A percentile compares a stretch with the other conserved stretches of the same genome.
phyloP scores from a whole-genome alignment of 441 rosid genomes.

The Isatis lusitanica region DNA sequence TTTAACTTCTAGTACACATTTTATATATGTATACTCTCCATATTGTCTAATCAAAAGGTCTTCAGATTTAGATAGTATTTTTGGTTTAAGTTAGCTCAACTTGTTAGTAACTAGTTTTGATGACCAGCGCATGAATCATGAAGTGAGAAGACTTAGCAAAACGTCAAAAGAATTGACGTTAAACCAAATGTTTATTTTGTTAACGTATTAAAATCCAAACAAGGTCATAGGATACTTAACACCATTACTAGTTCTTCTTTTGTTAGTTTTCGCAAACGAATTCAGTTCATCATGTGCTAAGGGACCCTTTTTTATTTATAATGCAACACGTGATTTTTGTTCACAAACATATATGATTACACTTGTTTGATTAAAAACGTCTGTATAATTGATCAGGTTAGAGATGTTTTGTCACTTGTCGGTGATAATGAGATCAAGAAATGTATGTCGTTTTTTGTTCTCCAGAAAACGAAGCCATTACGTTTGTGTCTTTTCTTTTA shows the following conservation, averaged over 20 bases:
- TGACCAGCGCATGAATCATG: background rate
- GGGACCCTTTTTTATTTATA: background rate
- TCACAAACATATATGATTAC: background rate
- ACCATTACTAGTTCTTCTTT: background rate
- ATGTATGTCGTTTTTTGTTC: slow-evolving; percentile 27
- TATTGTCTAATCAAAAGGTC: background rate
- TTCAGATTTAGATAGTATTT: background rate
- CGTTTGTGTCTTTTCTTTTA: slow-evolving; percentile 25
- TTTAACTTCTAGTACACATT: background rate
- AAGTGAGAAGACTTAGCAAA: slow-evolving; percentile 10
- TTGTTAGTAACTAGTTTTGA: background rate
- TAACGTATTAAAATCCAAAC: background rate
- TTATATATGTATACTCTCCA: background rate
- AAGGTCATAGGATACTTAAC: background rate
- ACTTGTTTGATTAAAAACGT: background rate
- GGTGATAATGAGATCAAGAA: slow-evolving; percentile 26
- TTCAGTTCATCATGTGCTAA: background rate
- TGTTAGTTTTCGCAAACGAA: background rate
- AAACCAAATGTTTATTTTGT: background rate
- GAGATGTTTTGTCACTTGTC: slow-evolving; percentile 30
- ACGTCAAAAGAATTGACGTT: background rate
- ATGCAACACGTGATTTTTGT: slow-evolving; percentile 1
- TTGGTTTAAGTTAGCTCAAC: slow-evolving; percentile 9
- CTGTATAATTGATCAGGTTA: slow-evolving; percentile 11
- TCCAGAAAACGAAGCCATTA: slow-evolving; percentile 24